Base-by-base conservation (phyloP, 495 filamentous ascomycete species). In the Aspergillus wentii region DNA sequence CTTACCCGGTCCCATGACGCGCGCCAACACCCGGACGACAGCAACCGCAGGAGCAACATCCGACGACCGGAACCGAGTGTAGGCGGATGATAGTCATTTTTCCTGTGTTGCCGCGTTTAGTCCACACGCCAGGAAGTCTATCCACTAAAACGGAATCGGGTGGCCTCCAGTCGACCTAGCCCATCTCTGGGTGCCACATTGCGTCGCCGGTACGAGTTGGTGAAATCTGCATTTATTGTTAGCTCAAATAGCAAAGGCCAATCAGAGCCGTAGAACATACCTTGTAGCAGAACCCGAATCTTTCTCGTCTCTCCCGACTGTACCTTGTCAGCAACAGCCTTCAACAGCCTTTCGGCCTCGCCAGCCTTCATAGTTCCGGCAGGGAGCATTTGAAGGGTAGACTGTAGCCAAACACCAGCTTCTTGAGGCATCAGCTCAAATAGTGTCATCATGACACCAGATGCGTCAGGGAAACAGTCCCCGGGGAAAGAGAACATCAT, bases 401-500 rank as follows among this genome's bases (percentile, higher is more conserved):
- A 66, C 51, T 86, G 81, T 16, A 95, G 77, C 88, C 91, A 97
- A 7, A 62, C 44, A 4, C 83, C 74, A 32, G 85, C 82, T 46
- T 90, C 76, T 26, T 77, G 64, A 0, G 94, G 94, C 48, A 94
- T 72, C 17, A 97, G 63, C 55, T 96, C 83, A 52, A 97, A 94
- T 45, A 96, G 68, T 1, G 77, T 81, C 51, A 99, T 79, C 43
- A 97, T 64, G n/a, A 95, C 85, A 8, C 89, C 86, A 17, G 85
- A 92, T 5, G 88, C 89, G 61, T 97, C 94, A 1, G 90, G 77
- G 59, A 97, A 89, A 63, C 89, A 96, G 56, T 95, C 94, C 30
- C 80, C 76, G 0, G 92, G 92, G 70, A 97, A 99, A 0, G 80
- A 88, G 56, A 95, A 96, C 90, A 99, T 96, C 89, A 99, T 91